These are phyloP conservation scores for Lobosporangium transversale DNA, from an alignment of 192 early-diverging fungal genomes.

Conservation along the genomic window DNA sequence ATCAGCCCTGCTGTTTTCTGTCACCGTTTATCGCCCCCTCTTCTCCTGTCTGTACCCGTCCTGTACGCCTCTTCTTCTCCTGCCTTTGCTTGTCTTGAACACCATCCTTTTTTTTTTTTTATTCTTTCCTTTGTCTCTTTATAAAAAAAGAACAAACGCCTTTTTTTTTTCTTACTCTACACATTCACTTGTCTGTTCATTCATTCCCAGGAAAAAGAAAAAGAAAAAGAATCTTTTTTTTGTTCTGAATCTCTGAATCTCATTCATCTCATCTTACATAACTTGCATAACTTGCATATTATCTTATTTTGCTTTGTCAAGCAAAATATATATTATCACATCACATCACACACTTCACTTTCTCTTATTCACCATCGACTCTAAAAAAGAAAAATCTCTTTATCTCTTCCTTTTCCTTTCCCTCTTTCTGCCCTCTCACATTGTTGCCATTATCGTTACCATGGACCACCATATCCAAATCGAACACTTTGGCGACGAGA, in stretches of 20 bases:
- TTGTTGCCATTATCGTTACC: neutral
- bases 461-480: constrained; percentile 30
- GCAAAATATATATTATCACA: too few relatives aligned
- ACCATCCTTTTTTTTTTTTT: neutral
- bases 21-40: too few relatives aligned
- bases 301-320: too few relatives aligned
- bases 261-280: constrained; percentile 1
- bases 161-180: neutral
- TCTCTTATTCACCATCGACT: neutral
- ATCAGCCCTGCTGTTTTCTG: too few relatives aligned
- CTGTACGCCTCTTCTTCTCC: too few relatives aligned
- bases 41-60: too few relatives aligned
- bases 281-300: neutral
- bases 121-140: neutral
- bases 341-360: too few relatives aligned
- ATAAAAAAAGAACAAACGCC: too few relatives aligned
- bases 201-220: neutral
- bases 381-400: too few relatives aligned
- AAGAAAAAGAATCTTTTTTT: neutral
- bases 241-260: neutral
- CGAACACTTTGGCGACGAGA: constrained; percentile 18
- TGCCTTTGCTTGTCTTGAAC: neutral
- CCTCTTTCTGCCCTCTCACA: neutral
- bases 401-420: too few relatives aligned
- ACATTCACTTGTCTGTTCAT: neutral